Evolutionary conservation across 345 rosid species (phyloP).

Genomic region (Euphorbia peplus): DNA sequence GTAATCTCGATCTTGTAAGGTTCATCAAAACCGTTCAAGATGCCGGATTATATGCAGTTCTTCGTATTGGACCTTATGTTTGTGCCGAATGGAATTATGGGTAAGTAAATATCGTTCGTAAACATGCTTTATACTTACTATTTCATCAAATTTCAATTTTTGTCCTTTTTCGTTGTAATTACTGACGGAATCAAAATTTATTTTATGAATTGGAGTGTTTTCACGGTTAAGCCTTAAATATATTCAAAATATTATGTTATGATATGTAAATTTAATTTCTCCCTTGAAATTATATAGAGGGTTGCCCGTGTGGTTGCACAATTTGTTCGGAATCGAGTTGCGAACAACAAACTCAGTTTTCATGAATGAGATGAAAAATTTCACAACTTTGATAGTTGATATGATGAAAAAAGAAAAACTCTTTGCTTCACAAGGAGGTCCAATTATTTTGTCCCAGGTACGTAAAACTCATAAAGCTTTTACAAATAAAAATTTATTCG

Average conservation of each 20-base stretch:
- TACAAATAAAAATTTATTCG: neutral
- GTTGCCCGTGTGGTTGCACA: slow-evolving; percentile 16
- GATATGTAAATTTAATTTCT: too few relatives aligned
- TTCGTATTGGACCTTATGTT: slow-evolving; percentile 69
- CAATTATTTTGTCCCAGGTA: slow-evolving; percentile 72
- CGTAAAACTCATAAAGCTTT: neutral
- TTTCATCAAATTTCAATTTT: too few relatives aligned
- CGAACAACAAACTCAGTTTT: slow-evolving; percentile 22
- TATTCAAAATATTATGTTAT: too few relatives aligned
- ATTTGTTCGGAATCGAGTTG: slow-evolving; percentile 4
- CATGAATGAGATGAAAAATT: slow-evolving; percentile 72
- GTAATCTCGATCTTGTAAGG: slow-evolving; percentile 49
- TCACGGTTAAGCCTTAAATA: too few relatives aligned
- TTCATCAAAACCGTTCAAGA: slow-evolving; percentile 55
- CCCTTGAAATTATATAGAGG: slow-evolving; percentile 5
- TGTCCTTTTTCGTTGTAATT: too few relatives aligned
- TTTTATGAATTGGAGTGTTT: too few relatives aligned
- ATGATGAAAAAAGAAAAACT: slow-evolving; percentile 57
- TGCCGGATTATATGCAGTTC: slow-evolving; percentile 47
- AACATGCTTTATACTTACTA: too few relatives aligned
- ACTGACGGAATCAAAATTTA: too few relatives aligned
- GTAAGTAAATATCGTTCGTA: neutral
- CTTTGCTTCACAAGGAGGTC: slow-evolving; percentile 81
- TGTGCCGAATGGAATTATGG: slow-evolving; percentile 27
- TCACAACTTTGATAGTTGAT: slow-evolving; percentile 53